phyloP scores from a whole-genome alignment of 208 protist genomes.

The Acanthamoeba castellanii region DNA sequence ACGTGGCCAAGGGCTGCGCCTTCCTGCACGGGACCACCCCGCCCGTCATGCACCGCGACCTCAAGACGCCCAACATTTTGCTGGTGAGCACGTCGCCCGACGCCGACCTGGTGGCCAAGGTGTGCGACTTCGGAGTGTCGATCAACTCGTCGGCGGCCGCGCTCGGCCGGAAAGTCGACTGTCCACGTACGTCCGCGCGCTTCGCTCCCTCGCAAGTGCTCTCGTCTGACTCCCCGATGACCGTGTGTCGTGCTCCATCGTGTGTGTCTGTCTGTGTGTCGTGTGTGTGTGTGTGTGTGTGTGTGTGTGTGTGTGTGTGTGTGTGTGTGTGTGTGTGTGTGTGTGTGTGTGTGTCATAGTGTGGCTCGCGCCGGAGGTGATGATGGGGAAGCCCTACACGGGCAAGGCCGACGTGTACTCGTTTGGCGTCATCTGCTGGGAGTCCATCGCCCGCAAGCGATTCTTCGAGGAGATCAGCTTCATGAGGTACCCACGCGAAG shows the following conservation, averaged over 20 bases:
- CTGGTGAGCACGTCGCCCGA: constrained; percentile 13
- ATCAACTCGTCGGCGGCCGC: neutral
- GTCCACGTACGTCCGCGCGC: constrained; percentile 21
- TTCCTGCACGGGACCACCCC: constrained; percentile 82
- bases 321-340: too few species aligned
- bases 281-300: too few species aligned
- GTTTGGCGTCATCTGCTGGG: constrained; percentile 23
- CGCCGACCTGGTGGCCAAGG: constrained; percentile 64
- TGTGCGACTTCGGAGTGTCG: constrained; percentile 58
- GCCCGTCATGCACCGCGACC: constrained; percentile 82
- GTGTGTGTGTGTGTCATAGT: too few species aligned
- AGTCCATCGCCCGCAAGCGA: constrained; percentile 25
- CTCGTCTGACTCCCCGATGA: too few species aligned
- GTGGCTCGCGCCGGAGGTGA: constrained; percentile 19
- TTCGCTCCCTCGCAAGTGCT: too few species aligned
- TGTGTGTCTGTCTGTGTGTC: too few species aligned
- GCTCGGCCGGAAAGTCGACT: constrained; percentile 58
- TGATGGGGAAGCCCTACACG: neutral
- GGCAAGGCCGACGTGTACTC: neutral
- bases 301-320: too few species aligned
- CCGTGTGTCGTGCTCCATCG: too few species aligned
- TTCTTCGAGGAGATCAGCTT: constrained; percentile 79
- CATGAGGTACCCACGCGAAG: constrained; percentile 42
- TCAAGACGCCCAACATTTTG: constrained; percentile 83
- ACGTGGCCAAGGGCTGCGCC: constrained; percentile 82